Evolutionary conservation across 164 flowering plant genomes (phyloP).

Genomic region (Tetracentron sinense): DNA sequence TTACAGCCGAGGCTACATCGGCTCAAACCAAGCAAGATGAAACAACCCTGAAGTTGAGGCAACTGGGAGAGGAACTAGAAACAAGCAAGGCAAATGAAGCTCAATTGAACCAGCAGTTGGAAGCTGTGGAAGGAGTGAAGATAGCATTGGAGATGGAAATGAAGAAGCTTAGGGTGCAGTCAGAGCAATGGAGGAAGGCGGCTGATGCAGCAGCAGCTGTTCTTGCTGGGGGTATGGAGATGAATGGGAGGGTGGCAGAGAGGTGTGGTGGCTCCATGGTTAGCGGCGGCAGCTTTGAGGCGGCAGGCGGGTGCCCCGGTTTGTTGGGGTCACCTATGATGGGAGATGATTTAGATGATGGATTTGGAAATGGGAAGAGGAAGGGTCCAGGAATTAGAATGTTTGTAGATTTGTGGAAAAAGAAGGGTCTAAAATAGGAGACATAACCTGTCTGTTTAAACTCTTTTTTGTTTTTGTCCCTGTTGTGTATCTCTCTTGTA

Average conservation of each 20-base stretch:
- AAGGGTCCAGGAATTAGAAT: slow-evolving; percentile 62
- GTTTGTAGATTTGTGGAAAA: slow-evolving; percentile 78
- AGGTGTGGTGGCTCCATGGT: slow-evolving; percentile 79
- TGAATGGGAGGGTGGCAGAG: slow-evolving; percentile 46
- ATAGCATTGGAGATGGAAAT: slow-evolving; percentile 37
- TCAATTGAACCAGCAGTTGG: slow-evolving; percentile 29
- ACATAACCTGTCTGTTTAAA: too few species aligned
- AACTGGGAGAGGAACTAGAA: slow-evolving; percentile 34
- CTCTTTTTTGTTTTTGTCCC: too few species aligned
- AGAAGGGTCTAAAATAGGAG: slow-evolving; percentile 56
- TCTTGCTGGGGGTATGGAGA: slow-evolving; percentile 41
- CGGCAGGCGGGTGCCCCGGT: slow-evolving; percentile 35
- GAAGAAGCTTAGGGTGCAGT: slow-evolving; percentile 44
- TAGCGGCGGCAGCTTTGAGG: slow-evolving; percentile 34
- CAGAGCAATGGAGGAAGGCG: slow-evolving; percentile 57
- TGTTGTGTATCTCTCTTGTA: too few species aligned
- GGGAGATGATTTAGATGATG: slow-evolving; percentile 51
- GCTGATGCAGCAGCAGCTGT: slow-evolving; percentile 56
- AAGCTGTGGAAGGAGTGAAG: slow-evolving; percentile 27
- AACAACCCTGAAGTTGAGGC: slow-evolving; percentile 29
- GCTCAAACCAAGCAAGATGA: slow-evolving; percentile 41
- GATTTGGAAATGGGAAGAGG: slow-evolving; percentile 48
- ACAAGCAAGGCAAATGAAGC: slow-evolving; percentile 21
- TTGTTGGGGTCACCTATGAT: slow-evolving; percentile 52
- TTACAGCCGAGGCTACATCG: slow-evolving; percentile 25